Evolutionary conservation across 148 eudicot genomes (phyloP), one percentile per base, ranked within the genome.

Genomic region (Euryodendron excelsum): DNA sequence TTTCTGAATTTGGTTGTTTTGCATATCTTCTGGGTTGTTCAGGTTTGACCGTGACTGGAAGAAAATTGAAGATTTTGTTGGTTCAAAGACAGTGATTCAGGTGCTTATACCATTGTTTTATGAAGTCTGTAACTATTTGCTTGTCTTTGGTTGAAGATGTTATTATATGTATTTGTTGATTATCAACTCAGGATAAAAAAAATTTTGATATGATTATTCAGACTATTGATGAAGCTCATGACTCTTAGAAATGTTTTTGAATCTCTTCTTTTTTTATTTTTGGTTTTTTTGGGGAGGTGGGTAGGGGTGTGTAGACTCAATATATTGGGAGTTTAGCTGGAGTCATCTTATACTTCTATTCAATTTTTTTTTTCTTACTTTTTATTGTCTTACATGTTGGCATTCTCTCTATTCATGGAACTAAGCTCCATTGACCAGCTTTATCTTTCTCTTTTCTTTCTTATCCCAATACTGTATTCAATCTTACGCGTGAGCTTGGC

Each of bases 1-100:
- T 2, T 31, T 72, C 61, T 72, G 33, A 72, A 28, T 5, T 23
- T n/a, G 6, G 30, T 72, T 34, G 34, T 55, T 48, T 69, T 68
- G 55, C 58, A 55, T 58, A 8, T 23, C 28, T 48, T 60, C 13
- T 73, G 66, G 76, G 41, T 69, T 71, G 58, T 83, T 79, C 88
- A 93, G 96, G 92, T 91, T 93, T 84, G 97, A 93, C 78, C 97
- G 96, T 67, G 97, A 93, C 73, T 93, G 97, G 97, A 93, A 93
- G 90, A 93, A 93, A 81, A 93, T 93, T 68, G 97, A 93, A 91
- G 97, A 93, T 76, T 93, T 93, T 82, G 93, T 93, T 80, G 97
- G 92, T 80, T 93, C 97, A 41, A 93, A 93, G 86, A 91, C 97
- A 60, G 96, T 93, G 66, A 91, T 91, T 84, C 96, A 91, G 96